Conservation (phyloP, 2,329 filamentous ascomycete species). For the Monilinia vaccinii-corymbosi region DNA sequence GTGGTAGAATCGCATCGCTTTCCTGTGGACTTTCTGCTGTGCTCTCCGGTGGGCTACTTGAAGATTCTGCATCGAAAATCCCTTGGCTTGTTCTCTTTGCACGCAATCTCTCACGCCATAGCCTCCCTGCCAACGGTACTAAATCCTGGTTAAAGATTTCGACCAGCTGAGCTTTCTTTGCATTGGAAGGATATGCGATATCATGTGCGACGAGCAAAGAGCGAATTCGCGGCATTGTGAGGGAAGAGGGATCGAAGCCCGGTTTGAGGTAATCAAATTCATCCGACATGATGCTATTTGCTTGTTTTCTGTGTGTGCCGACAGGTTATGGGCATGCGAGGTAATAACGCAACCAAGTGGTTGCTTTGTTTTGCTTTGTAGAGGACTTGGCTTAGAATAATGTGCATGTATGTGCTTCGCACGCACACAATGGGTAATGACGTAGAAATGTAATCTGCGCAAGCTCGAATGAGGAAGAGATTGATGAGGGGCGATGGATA, state of each 20-base stretch:
- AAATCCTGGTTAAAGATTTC: constrained; percentile 75
- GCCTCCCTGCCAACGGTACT: constrained; percentile 65
- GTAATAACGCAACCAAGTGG: neutral
- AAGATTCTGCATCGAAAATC: constrained; percentile 57
- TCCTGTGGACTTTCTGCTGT: neutral
- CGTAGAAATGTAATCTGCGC: neutral
- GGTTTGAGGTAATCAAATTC: constrained; percentile 69
- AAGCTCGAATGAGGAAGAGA: neutral
- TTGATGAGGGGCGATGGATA: neutral
- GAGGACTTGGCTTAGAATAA: neutral
- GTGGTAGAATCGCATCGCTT: constrained; percentile 38
- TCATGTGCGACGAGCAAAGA: constrained; percentile 87
- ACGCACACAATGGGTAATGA: neutral
- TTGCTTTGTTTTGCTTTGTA: neutral
- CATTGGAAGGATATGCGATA: constrained; percentile 73
- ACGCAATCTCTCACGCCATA: constrained; percentile 64
- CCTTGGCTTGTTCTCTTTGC: constrained; percentile 83
- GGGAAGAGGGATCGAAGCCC: constrained; percentile 71
- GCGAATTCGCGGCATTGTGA: constrained; percentile 82
- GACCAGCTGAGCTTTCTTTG: constrained; percentile 85
- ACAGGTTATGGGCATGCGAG: neutral
- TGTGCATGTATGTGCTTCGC: neutral
- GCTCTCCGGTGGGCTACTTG: neutral
- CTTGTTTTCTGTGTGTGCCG: neutral
- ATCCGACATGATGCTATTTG: constrained; percentile 10